Evolutionary conservation across 2,329 filamentous ascomycete genomes (phyloP).

Genomic region (Corniculantispora saksenae): DNA sequence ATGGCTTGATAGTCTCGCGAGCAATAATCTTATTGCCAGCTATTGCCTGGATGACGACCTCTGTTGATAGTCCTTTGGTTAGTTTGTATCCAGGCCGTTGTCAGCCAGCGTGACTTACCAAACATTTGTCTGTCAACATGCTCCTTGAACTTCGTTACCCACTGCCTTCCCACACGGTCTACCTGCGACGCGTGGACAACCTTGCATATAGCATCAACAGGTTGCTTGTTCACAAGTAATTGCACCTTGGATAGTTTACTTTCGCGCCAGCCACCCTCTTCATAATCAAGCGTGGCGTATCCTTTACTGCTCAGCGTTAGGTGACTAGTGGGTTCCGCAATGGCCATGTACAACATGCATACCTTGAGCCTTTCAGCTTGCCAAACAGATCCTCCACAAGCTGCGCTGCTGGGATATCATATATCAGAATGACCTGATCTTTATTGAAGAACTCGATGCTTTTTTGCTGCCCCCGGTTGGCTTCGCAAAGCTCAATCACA

Average conservation of each 20-base stretch:
- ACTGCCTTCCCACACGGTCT: constrained; percentile 76
- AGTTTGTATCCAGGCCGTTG: not conserved
- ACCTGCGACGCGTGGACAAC: constrained; percentile 83
- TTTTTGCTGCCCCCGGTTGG: constrained; percentile 82
- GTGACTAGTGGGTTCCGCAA: not conserved
- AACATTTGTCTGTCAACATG: constrained; percentile 97
- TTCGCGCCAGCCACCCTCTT: constrained; percentile 84
- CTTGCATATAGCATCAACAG: constrained; percentile 92
- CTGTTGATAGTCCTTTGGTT: constrained; percentile 37
- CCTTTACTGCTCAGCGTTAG: constrained; percentile 59
- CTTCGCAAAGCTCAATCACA: constrained; percentile 92
- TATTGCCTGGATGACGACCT: constrained; percentile 91
- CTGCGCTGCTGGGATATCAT: constrained; percentile 83
- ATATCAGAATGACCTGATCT: constrained; percentile 92
- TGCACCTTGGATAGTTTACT: constrained; percentile 86
- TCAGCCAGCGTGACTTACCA: constrained; percentile 35
- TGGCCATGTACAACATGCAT: constrained; percentile 5
- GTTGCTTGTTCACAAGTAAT: constrained; percentile 86
- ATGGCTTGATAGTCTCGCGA: constrained; percentile 92
- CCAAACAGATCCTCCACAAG: constrained; percentile 97
- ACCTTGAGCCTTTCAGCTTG: constrained; percentile 85
- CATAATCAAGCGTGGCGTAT: constrained; percentile 94
- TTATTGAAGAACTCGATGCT: constrained; percentile 88
- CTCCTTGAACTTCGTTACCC: constrained; percentile 96
- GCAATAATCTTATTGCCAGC: constrained; percentile 82